Evolutionary conservation across 495 filamentous ascomycete species (phyloP).

Genomic region (Hypoxylon trugodes): DNA sequence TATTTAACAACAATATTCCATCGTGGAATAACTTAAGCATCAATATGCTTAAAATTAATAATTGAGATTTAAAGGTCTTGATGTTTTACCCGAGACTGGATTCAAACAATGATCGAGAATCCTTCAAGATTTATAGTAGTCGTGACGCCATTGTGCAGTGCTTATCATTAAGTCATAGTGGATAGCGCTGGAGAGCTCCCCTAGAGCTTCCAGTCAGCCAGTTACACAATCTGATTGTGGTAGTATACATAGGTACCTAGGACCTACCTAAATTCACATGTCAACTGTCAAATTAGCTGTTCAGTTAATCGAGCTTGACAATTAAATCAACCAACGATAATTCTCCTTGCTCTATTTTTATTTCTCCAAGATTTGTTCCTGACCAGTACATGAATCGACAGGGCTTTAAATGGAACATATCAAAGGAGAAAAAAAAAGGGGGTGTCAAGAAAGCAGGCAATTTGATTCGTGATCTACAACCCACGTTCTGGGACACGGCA

Average conservation of each 20-base stretch:
- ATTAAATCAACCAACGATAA: conserved; percentile 1
- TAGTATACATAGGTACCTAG: too few relatives aligned
- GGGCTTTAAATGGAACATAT: conserved; percentile 11
- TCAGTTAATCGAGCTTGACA: not conserved
- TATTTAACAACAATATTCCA: conserved; percentile 26
- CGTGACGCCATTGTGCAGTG: not conserved
- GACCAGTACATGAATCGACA: not conserved
- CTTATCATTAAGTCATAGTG: not conserved
- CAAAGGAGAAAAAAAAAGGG: conserved; percentile 11
- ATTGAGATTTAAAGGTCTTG: conserved; percentile 26
- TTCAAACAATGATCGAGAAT: too few relatives aligned
- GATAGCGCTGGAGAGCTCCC: too few relatives aligned
- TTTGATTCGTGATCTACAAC: conserved; percentile 23
- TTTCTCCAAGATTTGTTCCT: conserved; percentile 21
- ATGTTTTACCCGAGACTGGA: not conserved
- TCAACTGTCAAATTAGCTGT: too few relatives aligned
- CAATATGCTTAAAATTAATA: conserved; percentile 28
- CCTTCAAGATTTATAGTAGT: too few relatives aligned
- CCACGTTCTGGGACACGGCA: conserved; percentile 30
- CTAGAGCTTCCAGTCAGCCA: too few relatives aligned
- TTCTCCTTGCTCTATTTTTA: not conserved
- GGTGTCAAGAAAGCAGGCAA: not conserved
- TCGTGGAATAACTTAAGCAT: conserved; percentile 5
- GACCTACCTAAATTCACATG: conserved; percentile 13
- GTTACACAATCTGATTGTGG: too few relatives aligned